These are phyloP conservation scores for Thecaphora thlaspeos DNA, from an alignment of 1,284 basidiomycete species.

Conservation along the genomic window DNA sequence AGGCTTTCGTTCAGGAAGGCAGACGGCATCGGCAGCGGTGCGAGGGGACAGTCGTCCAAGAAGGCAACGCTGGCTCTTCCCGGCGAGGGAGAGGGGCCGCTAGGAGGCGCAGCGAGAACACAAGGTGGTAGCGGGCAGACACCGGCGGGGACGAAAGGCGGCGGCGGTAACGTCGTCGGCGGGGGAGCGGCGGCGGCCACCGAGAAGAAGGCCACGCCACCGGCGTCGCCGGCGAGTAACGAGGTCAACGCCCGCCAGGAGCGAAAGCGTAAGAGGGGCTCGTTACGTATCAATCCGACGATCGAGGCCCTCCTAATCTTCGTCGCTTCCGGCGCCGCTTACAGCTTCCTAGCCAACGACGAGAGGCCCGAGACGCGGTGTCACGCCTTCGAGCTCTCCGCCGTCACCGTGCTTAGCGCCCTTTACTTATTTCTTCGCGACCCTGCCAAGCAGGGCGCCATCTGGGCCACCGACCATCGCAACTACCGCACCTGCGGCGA, in stretches of 20 bases:
- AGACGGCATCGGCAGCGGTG: not conserved
- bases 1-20: not conserved
- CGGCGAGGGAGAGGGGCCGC: too few relatives aligned
- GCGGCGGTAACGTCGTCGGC: slow-evolving; percentile 14
- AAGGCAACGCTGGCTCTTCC: slow-evolving; percentile 6
- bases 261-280: slow-evolving; percentile 5
- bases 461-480: slow-evolving; percentile 49
- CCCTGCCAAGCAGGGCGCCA: slow-evolving; percentile 30
- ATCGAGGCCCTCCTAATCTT: slow-evolving; percentile 28
- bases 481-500: slow-evolving; percentile 41
- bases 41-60: slow-evolving; percentile 10
- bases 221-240: not conserved
- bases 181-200: slow-evolving; percentile 6
- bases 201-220: slow-evolving; percentile 1
- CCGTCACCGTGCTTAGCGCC: slow-evolving; percentile 23
- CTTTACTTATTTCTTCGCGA: slow-evolving; percentile 36
- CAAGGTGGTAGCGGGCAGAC: slow-evolving; percentile 6
- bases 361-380: slow-evolving; percentile 19
- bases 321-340: slow-evolving; percentile 21
- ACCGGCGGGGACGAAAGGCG: slow-evolving; percentile 7
- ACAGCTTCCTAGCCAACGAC: slow-evolving; percentile 23
- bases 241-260: not conserved
- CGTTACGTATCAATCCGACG: slow-evolving; percentile 21
- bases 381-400: slow-evolving; percentile 33
- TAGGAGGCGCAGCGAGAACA: too few relatives aligned